These are phyloP conservation scores for Hypoxylon sp. DNA, from an alignment of 2,329 filamentous ascomycete genomes.

Conservation along the genomic window DNA sequence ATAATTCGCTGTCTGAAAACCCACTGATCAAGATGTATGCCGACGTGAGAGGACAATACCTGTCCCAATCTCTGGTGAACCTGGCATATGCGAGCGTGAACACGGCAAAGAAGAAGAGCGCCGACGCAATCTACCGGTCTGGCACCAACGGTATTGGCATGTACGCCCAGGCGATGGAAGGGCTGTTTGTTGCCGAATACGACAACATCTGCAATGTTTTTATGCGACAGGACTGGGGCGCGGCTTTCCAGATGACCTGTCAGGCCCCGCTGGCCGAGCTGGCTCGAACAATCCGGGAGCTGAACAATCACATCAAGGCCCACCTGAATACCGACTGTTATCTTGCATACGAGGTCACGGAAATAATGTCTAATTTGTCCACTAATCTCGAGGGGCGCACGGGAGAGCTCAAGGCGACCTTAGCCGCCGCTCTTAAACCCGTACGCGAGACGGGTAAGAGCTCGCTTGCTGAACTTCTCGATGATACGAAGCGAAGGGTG, in stretches of 20 bases:
- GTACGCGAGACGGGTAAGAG: constrained; percentile 90
- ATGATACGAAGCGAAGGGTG: constrained; percentile 79
- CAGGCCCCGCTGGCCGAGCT: constrained; percentile 81
- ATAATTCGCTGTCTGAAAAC: constrained; percentile 67
- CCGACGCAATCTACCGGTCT: constrained; percentile 83
- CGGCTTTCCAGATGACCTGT: constrained; percentile 80
- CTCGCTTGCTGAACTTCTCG: constrained; percentile 82
- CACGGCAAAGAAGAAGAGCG: constrained; percentile 80
- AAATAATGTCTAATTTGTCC: constrained; percentile 83
- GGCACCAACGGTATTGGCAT: constrained; percentile 91
- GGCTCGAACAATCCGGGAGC: constrained; percentile 82
- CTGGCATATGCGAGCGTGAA: constrained; percentile 86
- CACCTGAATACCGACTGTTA: constrained; percentile 93
- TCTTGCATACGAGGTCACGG: constrained; percentile 92
- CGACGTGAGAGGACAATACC: constrained; percentile 84
- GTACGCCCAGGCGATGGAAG: constrained; percentile 87
- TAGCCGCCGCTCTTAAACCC: constrained; percentile 87
- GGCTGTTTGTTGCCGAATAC: constrained; percentile 86
- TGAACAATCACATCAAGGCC: constrained; percentile 87
- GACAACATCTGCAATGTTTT: constrained; percentile 91
- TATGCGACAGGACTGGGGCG: constrained; percentile 81
- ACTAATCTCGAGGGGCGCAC: constrained; percentile 82
- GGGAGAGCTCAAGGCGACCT: constrained; percentile 81
- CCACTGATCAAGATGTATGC: constrained; percentile 84
- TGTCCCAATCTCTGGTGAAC: constrained; percentile 83